Conservation (phyloP, 2,329 filamentous ascomycete species). For the Microdochium bolleyi region DNA sequence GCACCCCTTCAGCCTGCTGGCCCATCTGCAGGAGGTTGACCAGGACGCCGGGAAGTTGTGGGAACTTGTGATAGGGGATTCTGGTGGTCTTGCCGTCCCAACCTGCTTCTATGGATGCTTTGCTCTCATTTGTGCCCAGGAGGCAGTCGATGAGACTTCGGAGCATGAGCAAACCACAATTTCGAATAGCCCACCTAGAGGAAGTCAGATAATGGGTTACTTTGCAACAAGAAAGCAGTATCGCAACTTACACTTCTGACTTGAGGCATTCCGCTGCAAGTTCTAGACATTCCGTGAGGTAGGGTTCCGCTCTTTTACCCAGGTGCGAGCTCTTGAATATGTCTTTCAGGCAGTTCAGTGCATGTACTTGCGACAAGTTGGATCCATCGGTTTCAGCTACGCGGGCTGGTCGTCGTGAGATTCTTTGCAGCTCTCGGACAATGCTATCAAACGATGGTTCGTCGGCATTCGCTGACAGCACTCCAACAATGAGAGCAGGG, state of each 20-base stretch:
- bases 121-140: slow-evolving; percentile 69
- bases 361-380: slow-evolving; percentile 84
- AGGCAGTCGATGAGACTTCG: slow-evolving; percentile 75
- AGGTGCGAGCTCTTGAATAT: slow-evolving; percentile 80
- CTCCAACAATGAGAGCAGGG: slow-evolving; percentile 75
- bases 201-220: slow-evolving; percentile 4
- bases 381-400: slow-evolving; percentile 51
- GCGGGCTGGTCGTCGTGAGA: slow-evolving; percentile 45
- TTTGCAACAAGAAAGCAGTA: neutral
- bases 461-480: slow-evolving; percentile 59
- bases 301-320: slow-evolving; percentile 61
- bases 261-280: slow-evolving; percentile 75
- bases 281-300: slow-evolving; percentile 65
- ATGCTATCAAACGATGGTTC: slow-evolving; percentile 56
- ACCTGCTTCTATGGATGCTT: slow-evolving; percentile 48
- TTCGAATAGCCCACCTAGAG: slow-evolving; percentile 80
- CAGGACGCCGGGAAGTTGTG: slow-evolving; percentile 55
- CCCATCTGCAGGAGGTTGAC: slow-evolving; percentile 51
- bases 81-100: slow-evolving; percentile 58
- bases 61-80: slow-evolving; percentile 64
- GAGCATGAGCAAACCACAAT: slow-evolving; percentile 85
- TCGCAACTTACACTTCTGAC: slow-evolving; percentile 58
- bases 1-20: slow-evolving; percentile 25
- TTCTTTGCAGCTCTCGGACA: slow-evolving; percentile 52
- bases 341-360: slow-evolving; percentile 87